phyloP scores from a whole-genome alignment of 768 basidiomycete species.

The Termitomyces heimii region DNA sequence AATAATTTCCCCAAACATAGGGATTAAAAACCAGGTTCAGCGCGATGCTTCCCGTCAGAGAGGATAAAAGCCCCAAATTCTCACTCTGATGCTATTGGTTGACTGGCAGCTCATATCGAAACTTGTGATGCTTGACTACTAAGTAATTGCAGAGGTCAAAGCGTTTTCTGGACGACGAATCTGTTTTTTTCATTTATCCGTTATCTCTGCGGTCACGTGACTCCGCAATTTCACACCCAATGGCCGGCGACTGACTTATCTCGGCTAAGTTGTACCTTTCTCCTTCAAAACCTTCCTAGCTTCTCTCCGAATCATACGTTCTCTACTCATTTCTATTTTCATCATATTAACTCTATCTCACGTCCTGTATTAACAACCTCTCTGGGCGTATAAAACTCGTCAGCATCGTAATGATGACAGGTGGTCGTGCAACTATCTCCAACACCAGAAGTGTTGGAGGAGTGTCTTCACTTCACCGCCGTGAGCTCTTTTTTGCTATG shows the following conservation, averaged over 20 bases:
- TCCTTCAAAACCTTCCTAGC: constrained; percentile 5
- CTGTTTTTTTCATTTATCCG: constrained; percentile 2
- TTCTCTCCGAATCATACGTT: neutral
- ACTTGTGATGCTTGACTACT: neutral
- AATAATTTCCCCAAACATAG: neutral
- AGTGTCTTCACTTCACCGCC: constrained; percentile 4
- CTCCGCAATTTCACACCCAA: constrained; percentile 1
- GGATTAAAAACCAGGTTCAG: neutral
- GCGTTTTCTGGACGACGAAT: neutral
- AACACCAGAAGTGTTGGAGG: constrained; percentile 1
- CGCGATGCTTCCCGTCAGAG: neutral
- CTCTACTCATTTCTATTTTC: neutral
- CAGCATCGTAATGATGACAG: constrained; percentile 4
- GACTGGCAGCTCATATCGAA: neutral
- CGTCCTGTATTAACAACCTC: neutral
- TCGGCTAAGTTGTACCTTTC: constrained; percentile 7
- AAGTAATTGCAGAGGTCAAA: neutral
- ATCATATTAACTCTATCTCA: neutral
- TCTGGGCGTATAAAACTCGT: neutral
- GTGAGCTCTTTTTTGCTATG: constrained; percentile 7
- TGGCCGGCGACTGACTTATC: constrained; percentile 11
- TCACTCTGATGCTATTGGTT: neutral
- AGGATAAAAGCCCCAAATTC: neutral
- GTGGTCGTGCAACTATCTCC: constrained; percentile 2
- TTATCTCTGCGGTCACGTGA: constrained; percentile 9